Evolutionary conservation across 176 grass and related monocot species (phyloP).

Genomic region (Paspalum vaginatum): DNA sequence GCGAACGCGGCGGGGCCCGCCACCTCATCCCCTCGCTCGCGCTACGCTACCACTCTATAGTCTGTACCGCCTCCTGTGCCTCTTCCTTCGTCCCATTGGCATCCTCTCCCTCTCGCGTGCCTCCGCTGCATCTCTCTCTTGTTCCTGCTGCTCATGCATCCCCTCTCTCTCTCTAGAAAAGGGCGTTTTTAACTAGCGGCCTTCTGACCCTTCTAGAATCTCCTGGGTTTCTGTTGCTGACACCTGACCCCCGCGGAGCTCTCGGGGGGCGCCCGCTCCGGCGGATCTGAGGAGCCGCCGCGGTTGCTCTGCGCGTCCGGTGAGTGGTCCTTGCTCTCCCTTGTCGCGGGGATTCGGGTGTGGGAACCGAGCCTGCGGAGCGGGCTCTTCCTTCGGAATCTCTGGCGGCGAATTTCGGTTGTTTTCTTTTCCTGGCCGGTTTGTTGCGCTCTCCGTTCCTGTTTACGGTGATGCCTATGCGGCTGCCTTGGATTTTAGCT

Average conservation of each 20-base stretch:
- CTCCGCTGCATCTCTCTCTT: neutral
- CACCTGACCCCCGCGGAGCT: too few species aligned
- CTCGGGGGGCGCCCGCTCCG: neutral
- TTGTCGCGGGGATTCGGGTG: neutral
- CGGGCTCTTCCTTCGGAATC: too few species aligned
- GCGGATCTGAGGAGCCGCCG: slow-evolving; percentile 40
- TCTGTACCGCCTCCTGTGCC: too few species aligned
- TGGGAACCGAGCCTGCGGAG: neutral
- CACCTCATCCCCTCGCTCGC: slow-evolving; percentile 34
- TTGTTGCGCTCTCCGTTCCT: neutral
- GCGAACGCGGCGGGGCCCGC: slow-evolving; percentile 40
- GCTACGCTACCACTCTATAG: slow-evolving; percentile 8
- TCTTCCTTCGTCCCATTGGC: neutral
- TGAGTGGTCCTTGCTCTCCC: neutral
- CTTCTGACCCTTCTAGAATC: slow-evolving; percentile 1
- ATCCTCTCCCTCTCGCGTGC: neutral
- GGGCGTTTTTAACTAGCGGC: neutral
- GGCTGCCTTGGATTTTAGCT: neutral
- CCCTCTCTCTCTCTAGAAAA: neutral
- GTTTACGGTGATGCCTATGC: neutral
- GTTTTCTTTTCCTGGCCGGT: neutral
- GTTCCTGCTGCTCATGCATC: neutral
- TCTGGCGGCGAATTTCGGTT: neutral
- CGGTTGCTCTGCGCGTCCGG: neutral
- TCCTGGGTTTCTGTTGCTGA: slow-evolving; percentile 5